Evolutionary conservation across 2,329 filamentous ascomycete genomes (phyloP), one percentile per base, ranked within the genome.

Genomic region (Myriosclerotinia duriaeana): DNA sequence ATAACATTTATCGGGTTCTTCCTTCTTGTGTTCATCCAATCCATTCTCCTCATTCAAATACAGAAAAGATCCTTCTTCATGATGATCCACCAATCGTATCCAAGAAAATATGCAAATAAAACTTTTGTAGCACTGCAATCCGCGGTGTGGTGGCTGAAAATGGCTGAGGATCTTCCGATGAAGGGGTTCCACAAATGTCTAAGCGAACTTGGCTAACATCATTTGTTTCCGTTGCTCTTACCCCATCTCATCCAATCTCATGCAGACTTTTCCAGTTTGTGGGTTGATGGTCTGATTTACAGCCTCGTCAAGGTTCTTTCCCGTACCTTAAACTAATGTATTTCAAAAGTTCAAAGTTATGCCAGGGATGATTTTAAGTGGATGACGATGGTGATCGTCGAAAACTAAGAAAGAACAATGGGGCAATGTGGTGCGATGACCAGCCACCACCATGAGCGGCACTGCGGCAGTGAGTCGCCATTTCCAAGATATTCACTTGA

Each of bases 121-220:
- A n/a, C 26, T 12, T 36, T 1, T 30, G 30, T 48, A 38, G 40
- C 44, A 60, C 44, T 89, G 78, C 79, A 84, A 34, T 34, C 69
- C 20, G 69, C 53, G 77, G 76, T 52, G 86, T 75, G 38, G 58
- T 61, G 58, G 44, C 58, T 50, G n/a, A 61, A 40, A 52, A 50
- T 86, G 79, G 56, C 88, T 78, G 64, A 85, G 77, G 67, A 89
- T 87, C 69, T 83, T 75, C 15, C 84, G 78, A 17, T 76, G 75
- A 83, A 85, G 70, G 81, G 69, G 34, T 50, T n/a, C 5, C 26
- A 60, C 2, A 60, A 22, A 50, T 60, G 59, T 64, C 53, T 63
- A 53, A 50, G 22, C 38, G 36, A 63, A 12, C 60, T 63, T 63
- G 60, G 60, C 60, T 53, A 54, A 11, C 60, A 63, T 63, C 60